phyloP scores from a whole-genome alignment of 164 flowering plant genomes.

The Aristolochia californica region DNA sequence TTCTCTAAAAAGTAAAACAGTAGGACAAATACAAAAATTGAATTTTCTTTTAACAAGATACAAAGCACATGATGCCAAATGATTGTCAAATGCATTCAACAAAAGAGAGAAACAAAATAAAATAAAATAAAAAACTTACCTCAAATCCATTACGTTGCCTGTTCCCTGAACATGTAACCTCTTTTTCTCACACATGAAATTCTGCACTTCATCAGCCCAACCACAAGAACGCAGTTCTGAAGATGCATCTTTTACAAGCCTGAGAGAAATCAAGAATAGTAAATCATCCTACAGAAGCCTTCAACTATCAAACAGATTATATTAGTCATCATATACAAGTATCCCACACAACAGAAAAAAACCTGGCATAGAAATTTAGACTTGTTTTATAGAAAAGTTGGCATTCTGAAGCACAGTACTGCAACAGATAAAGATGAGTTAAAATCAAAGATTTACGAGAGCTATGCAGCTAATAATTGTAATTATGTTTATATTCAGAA shows the following conservation, averaged over 20 bases:
- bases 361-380: background rate
- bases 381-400: background rate
- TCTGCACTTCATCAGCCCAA: constrained; percentile 58
- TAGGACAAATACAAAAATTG: background rate
- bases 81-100: background rate
- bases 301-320: background rate
- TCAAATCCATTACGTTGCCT: constrained; percentile 24
- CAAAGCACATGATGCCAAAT: background rate
- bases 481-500: too few species aligned
- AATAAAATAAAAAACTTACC: constrained; percentile 28
- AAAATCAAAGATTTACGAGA: too few species aligned
- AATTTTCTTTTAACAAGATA: background rate
- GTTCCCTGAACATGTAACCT: constrained; percentile 25
- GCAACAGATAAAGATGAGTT: too few species aligned
- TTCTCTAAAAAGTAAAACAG: background rate
- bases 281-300: background rate
- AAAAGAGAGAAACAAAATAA: background rate
- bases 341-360: background rate
- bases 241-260: constrained; percentile 54
- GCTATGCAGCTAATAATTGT: too few species aligned
- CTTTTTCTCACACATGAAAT: constrained; percentile 54
- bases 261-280: constrained; percentile 14
- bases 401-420: background rate
- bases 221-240: constrained; percentile 47
- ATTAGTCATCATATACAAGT: background rate